These are phyloP conservation scores for Russula sp. DNA, from an alignment of 768 basidiomycete species.

Conservation along the genomic window DNA sequence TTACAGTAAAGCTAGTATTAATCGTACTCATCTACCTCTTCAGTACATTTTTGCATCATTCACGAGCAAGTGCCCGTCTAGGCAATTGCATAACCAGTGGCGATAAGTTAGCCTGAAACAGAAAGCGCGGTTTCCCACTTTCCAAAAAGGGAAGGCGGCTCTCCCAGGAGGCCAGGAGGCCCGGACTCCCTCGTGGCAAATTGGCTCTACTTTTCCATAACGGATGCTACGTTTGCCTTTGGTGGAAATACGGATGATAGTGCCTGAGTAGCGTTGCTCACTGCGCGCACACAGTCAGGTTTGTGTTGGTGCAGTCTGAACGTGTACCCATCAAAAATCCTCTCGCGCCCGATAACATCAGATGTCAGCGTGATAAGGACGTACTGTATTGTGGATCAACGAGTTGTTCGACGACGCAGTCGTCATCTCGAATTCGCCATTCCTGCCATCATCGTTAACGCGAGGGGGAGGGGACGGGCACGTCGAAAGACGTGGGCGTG, in stretches of 20 bases:
- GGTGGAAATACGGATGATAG: slow-evolving; percentile 77
- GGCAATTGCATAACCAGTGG: too few species aligned
- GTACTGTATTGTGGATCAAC: slow-evolving; percentile 46
- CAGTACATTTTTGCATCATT: too few species aligned
- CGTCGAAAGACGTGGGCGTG: slow-evolving; percentile 25
- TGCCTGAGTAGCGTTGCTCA: slow-evolving; percentile 64
- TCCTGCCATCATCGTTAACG: slow-evolving; percentile 41
- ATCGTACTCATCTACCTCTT: too few species aligned
- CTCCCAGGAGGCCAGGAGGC: too few species aligned
- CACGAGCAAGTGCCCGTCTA: too few species aligned
- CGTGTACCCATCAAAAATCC: slow-evolving; percentile 62
- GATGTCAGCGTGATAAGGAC: slow-evolving; percentile 83
- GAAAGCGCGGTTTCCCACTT: slow-evolving; percentile 1
- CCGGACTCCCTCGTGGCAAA: slow-evolving; percentile 66
- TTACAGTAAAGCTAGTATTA: too few species aligned
- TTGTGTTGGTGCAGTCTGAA: slow-evolving; percentile 72
- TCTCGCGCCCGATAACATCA: slow-evolving; percentile 56
- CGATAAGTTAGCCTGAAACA: slow-evolving; percentile 5
- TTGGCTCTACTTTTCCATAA: slow-evolving; percentile 87
- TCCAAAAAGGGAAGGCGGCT: slow-evolving; percentile 17
- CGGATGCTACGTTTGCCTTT: slow-evolving; percentile 65
- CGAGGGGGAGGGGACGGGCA: too few species aligned
- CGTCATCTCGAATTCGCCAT: slow-evolving; percentile 83
- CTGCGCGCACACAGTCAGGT: slow-evolving; percentile 57
- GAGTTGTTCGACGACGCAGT: slow-evolving; percentile 61